Conservation (phyloP, 2,329 filamentous ascomycete species). For the Fusarium sp. region DNA sequence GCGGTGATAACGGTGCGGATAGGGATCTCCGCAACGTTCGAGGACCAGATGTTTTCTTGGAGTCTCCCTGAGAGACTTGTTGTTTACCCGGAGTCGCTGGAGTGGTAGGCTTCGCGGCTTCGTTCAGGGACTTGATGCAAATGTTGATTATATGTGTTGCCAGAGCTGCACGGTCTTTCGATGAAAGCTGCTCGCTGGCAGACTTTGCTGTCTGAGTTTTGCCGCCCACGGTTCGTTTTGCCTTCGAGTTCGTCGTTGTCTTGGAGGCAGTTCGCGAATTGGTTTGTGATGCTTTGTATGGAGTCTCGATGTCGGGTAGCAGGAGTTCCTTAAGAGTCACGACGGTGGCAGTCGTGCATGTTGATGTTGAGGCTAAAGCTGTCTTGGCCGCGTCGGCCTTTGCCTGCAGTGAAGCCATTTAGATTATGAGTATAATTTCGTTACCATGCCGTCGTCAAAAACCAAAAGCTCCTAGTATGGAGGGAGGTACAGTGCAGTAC, state of each 20-base stretch:
- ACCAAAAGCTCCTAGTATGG: slow-evolving; percentile 38
- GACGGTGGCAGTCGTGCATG: slow-evolving; percentile 61
- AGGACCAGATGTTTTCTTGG: slow-evolving; percentile 49
- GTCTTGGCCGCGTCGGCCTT: slow-evolving; percentile 62
- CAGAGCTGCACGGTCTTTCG: slow-evolving; percentile 69
- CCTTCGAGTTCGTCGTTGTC: slow-evolving; percentile 38
- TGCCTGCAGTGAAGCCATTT: slow-evolving; percentile 56
- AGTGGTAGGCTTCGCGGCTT: slow-evolving; percentile 65
- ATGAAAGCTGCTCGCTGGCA: slow-evolving; percentile 40
- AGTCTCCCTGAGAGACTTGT: slow-evolving; percentile 48
- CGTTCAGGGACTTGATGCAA: slow-evolving; percentile 73
- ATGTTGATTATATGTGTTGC: slow-evolving; percentile 79
- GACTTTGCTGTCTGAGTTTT: slow-evolving; percentile 25
- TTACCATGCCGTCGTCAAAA: slow-evolving; percentile 48
- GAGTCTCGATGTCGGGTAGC: slow-evolving; percentile 45
- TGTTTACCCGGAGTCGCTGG: slow-evolving; percentile 46
- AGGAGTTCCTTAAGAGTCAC: slow-evolving; percentile 60
- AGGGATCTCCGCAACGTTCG: slow-evolving; percentile 62
- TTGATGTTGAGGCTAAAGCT: slow-evolving; percentile 61
- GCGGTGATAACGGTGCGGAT: slow-evolving; percentile 67
- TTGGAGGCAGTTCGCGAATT: slow-evolving; percentile 42
- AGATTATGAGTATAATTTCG: slow-evolving; percentile 38
- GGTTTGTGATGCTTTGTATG: slow-evolving; percentile 40
- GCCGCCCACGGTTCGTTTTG: slow-evolving; percentile 30
- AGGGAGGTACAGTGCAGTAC: slow-evolving; percentile 32